These are phyloP conservation scores for Epichloe gansuensis DNA, from an alignment of 2,329 filamentous ascomycete genomes.

Conservation along the genomic window DNA sequence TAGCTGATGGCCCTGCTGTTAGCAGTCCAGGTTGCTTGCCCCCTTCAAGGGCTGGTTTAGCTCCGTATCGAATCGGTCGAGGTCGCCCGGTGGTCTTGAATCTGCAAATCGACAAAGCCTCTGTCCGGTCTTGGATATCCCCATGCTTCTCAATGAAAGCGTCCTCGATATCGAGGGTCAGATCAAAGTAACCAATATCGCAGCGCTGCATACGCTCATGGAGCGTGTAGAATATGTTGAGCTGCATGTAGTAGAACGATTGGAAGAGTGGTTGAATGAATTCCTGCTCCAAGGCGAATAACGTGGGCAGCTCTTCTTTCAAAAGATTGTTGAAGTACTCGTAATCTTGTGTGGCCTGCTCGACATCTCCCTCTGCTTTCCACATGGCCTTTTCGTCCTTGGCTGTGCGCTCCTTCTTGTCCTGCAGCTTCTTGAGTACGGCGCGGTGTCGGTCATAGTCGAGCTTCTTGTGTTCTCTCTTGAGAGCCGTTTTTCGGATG, in stretches of 20 bases:
- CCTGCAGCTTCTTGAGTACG: constrained; percentile 82
- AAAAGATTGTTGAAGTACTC: constrained; percentile 97
- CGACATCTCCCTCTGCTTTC: constrained; percentile 85
- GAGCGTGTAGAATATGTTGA: constrained; percentile 97
- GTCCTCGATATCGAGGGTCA: constrained; percentile 80
- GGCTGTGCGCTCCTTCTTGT: constrained; percentile 90
- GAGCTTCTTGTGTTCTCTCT: constrained; percentile 94
- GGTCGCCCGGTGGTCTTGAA: constrained; percentile 79
- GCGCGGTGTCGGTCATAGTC: constrained; percentile 84
- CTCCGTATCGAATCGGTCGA: constrained; percentile 44
- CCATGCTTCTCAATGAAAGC: constrained; percentile 83
- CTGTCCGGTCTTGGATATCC: constrained; percentile 72
- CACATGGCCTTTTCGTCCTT: constrained; percentile 98
- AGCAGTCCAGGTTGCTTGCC: constrained; percentile 37
- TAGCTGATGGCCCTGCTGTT: constrained; percentile 28
- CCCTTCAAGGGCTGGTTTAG: constrained; percentile 38
- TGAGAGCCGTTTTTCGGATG: constrained; percentile 75
- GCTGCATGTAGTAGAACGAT: constrained; percentile 99
- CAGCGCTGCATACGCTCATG: constrained; percentile 97
- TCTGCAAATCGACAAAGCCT: constrained; percentile 71
- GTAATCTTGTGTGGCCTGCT: constrained; percentile 86
- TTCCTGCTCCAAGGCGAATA: constrained; percentile 79
- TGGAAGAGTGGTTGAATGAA: constrained; percentile 97
- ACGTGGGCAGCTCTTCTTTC: constrained; percentile 86
- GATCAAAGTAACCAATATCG: constrained; percentile 95